Evolutionary conservation across 176 grass and related monocot species (phyloP).

Genomic region (Bromus sterilis): DNA sequence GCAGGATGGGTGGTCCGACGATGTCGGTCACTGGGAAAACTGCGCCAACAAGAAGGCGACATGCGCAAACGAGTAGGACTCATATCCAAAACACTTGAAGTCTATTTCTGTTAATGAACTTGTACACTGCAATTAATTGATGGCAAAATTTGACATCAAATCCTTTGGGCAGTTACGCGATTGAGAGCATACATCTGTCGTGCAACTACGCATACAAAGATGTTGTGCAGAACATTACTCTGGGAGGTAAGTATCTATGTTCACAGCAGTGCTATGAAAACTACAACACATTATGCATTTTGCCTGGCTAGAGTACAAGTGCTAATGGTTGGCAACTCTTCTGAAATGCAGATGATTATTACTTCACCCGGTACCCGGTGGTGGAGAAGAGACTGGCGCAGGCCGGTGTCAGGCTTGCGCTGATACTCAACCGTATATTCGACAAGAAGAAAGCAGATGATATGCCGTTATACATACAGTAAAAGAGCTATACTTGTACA

Average conservation of each 20-base stretch:
- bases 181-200: conserved; percentile 68
- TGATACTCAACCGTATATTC: conserved; percentile 80
- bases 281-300: background rate
- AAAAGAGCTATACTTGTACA: conserved; percentile 1
- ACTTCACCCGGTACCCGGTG: conserved; percentile 68
- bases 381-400: conserved; percentile 83
- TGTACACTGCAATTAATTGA: background rate
- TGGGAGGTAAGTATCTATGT: conserved; percentile 44
- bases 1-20: conserved; percentile 69
- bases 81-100: background rate
- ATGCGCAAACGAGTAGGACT: conserved; percentile 72
- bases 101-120: background rate
- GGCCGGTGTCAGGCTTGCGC: conserved; percentile 68
- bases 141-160: background rate
- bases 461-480: conserved; percentile 25
- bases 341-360: conserved; percentile 81
- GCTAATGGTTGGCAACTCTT: background rate
- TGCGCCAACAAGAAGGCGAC: conserved; percentile 57
- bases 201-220: conserved; percentile 93
- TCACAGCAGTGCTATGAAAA: background rate
- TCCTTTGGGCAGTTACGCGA: conserved; percentile 47
- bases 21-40: conserved; percentile 55
- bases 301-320: background rate
- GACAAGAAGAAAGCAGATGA: conserved; percentile 30
- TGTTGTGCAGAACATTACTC: conserved; percentile 60